A percentile compares a stretch with the other conserved stretches of the same genome.
Conservation (phyloP, 164 flowering plant genomes). For the Cinnamomum chago region DNA sequence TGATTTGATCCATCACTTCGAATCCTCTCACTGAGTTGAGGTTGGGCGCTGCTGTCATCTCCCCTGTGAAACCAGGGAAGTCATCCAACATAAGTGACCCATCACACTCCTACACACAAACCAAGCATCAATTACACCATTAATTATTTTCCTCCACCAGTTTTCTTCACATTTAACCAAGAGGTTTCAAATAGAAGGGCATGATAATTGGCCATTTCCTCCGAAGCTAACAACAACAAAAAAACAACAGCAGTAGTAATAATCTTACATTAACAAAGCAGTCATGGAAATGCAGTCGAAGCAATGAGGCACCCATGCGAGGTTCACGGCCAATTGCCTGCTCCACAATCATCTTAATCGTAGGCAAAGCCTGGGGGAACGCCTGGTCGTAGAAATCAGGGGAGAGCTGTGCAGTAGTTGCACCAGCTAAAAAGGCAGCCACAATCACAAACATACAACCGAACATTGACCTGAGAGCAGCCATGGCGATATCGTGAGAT, state of each 20-base stretch:
- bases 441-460: too few species aligned
- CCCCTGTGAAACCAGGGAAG: conserved; percentile 12
- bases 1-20: conserved; percentile 20
- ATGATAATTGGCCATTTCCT: too few species aligned
- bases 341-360: conserved; percentile 38
- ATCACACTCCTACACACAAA: conserved; percentile 25
- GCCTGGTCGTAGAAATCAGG: conserved; percentile 37
- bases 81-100: conserved; percentile 16
- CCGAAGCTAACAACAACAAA: too few species aligned
- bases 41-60: conserved; percentile 21
- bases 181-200: too few species aligned
- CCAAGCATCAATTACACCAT: not conserved
- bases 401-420: conserved; percentile 37
- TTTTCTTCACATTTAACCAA: too few species aligned
- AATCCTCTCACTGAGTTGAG: conserved; percentile 16
- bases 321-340: conserved; percentile 49
- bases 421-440: too few species aligned
- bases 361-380: conserved; percentile 41
- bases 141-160: too few species aligned
- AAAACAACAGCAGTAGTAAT: not conserved
- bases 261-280: conserved; percentile 77
- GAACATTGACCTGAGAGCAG: too few species aligned
- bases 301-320: conserved; percentile 70
- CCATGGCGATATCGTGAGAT: too few species aligned
- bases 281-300: conserved; percentile 90